Evolutionary conservation across 176 grass and related monocot genomes (phyloP).

Genomic region (Panicum miliaceum): DNA sequence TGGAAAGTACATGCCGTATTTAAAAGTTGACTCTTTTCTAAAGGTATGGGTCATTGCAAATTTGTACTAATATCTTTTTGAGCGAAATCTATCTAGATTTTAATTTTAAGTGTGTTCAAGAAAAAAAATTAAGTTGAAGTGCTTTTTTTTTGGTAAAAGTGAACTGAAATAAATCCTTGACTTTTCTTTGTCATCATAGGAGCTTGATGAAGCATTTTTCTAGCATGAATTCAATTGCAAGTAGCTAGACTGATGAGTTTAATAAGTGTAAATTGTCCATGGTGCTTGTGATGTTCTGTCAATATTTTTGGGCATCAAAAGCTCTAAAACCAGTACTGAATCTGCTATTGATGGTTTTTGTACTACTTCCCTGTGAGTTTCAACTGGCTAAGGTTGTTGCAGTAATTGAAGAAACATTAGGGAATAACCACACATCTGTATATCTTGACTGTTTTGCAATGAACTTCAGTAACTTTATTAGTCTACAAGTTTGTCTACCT

Average conservation of each 20-base stretch:
- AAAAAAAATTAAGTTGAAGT: background rate
- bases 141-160: background rate
- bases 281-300: background rate
- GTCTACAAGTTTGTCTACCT: background rate
- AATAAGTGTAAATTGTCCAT: background rate
- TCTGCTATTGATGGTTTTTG: background rate
- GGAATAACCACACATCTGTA: background rate
- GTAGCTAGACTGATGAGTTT: background rate
- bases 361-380: background rate
- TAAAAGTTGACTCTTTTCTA: slow-evolving; percentile 88
- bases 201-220: slow-evolving; percentile 2
- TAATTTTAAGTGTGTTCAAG: background rate
- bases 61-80: background rate
- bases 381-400: background rate
- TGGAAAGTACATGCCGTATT: slow-evolving; percentile 75
- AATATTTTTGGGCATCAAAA: background rate
- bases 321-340: background rate
- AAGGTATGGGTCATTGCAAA: slow-evolving; percentile 60
- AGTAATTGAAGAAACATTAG: background rate
- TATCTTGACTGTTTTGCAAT: background rate
- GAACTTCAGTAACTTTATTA: background rate
- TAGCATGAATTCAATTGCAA: background rate
- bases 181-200: background rate
- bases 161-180: background rate
- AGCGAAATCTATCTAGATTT: background rate